These are phyloP conservation scores for Saccharomycopsis phalli DNA, from an alignment of 1,139 yeast genomes.

Conservation along the genomic window DNA sequence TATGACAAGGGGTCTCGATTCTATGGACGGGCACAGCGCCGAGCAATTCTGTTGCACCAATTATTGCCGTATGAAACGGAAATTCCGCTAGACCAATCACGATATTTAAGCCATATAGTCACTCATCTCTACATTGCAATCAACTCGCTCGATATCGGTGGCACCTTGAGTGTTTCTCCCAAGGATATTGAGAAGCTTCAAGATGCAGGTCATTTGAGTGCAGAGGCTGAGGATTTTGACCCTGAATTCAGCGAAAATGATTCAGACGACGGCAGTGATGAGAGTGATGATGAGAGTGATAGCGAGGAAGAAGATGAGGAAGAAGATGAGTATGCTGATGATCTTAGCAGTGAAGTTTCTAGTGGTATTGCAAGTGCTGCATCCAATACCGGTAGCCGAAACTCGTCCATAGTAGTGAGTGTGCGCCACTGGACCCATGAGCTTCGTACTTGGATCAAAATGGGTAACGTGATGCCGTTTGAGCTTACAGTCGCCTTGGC, in stretches of 20 bases:
- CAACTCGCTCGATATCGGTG: constrained; percentile 67
- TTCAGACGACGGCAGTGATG: constrained; percentile 28
- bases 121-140: constrained; percentile 75
- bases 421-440: constrained; percentile 88
- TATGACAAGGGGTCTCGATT: constrained; percentile 48
- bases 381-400: constrained; percentile 32
- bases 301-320: constrained; percentile 38
- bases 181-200: constrained; percentile 42
- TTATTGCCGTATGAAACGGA: constrained; percentile 75
- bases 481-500: constrained; percentile 53
- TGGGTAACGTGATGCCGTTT: constrained; percentile 78
- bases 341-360: constrained; percentile 34
- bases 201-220: constrained; percentile 6
- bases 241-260: constrained; percentile 8
- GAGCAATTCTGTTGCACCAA: constrained; percentile 53
- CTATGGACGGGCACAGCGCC: constrained; percentile 41
- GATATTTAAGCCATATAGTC: constrained; percentile 69
- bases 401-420: constrained; percentile 65
- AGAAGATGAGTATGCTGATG: constrained; percentile 34
- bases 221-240: constrained; percentile 15
- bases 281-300: constrained; percentile 31
- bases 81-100: constrained; percentile 57
- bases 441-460: constrained; percentile 65
- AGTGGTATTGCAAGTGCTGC: constrained; percentile 41
- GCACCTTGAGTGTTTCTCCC: constrained; percentile 59